phyloP scores from a whole-genome alignment of 768 basidiomycete species.

The Trichaptum fuscoviolaceum region DNA sequence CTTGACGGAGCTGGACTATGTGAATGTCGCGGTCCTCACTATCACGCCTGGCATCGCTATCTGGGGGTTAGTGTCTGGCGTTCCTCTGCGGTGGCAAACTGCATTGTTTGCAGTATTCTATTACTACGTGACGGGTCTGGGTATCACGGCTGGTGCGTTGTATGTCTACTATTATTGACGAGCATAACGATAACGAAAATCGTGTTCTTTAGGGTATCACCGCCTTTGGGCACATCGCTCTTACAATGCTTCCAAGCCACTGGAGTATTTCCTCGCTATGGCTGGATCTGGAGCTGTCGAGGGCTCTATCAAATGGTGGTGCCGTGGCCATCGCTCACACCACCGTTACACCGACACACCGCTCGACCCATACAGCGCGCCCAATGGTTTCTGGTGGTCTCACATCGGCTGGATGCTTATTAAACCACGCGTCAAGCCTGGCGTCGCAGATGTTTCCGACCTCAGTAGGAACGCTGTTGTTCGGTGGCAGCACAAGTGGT shows the following conservation, averaged over 20 bases:
- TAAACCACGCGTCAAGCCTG: constrained; percentile 85
- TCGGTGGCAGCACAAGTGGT: constrained; percentile 84
- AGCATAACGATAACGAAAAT: constrained; percentile 17
- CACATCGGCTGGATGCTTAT: constrained; percentile 93
- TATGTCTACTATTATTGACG: constrained; percentile 17
- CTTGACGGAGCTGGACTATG: constrained; percentile 65
- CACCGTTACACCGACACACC: constrained; percentile 97
- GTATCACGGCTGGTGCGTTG: constrained; percentile 37
- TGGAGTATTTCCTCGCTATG: constrained; percentile 81
- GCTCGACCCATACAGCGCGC: constrained; percentile 92
- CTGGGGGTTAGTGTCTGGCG: constrained; percentile 53
- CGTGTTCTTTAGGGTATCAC: constrained; percentile 63
- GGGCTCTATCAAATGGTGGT: constrained; percentile 99
- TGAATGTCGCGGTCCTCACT: constrained; percentile 68
- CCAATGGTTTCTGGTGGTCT: constrained; percentile 81
- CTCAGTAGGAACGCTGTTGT: constrained; percentile 75
- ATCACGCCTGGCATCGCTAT: constrained; percentile 68
- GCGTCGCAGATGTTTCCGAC: constrained; percentile 87
- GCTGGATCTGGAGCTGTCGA: constrained; percentile 91
- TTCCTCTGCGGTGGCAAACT: constrained; percentile 65
- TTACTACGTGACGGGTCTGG: constrained; percentile 80
- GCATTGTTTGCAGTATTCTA: constrained; percentile 59
- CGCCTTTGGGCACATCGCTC: constrained; percentile 95
- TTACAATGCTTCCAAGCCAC: constrained; percentile 83
- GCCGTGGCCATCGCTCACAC: constrained; percentile 94